These are phyloP conservation scores for Lenwebbia sp. DNA, from an alignment of 345 rosid species.

Conservation along the genomic window DNA sequence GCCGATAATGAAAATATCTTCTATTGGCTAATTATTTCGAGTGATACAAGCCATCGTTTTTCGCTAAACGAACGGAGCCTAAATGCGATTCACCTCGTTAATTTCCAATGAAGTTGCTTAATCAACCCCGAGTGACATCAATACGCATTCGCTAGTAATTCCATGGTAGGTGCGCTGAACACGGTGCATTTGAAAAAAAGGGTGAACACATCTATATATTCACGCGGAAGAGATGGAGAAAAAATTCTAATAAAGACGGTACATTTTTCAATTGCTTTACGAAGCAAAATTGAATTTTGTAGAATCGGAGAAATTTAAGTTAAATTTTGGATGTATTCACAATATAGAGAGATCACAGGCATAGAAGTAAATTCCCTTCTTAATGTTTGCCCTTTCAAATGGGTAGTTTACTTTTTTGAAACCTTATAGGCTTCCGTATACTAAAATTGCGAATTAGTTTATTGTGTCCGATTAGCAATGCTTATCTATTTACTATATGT, in stretches of 20 bases:
- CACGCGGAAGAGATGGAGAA: too few relatives aligned
- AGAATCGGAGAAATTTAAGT: not conserved
- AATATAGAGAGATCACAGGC: not conserved
- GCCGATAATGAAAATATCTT: too few relatives aligned
- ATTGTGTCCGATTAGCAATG: not conserved
- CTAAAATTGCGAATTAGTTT: too few relatives aligned
- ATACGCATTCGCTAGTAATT: not conserved
- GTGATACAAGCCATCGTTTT: too few relatives aligned
- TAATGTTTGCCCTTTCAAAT: not conserved
- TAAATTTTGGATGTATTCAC: not conserved
- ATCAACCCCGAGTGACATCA: not conserved
- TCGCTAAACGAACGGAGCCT: not conserved
- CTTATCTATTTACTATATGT: not conserved
- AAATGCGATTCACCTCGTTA: not conserved
- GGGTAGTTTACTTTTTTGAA: too few relatives aligned
- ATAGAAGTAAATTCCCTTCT: not conserved
- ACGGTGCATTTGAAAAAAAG: not conserved
- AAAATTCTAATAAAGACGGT: too few relatives aligned
- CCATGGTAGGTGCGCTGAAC: not conserved
- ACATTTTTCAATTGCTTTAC: not conserved
- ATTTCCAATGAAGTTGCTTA: not conserved
- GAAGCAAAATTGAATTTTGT: not conserved
- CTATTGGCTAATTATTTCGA: too few relatives aligned
- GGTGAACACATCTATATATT: not conserved
- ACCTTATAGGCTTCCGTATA: too few relatives aligned